A percentile compares a stretch with the other conserved stretches of the same genome.
These are phyloP conservation scores for Phialophora tarda DNA, from an alignment of 2,329 filamentous ascomycete species.

Conservation along the genomic window DNA sequence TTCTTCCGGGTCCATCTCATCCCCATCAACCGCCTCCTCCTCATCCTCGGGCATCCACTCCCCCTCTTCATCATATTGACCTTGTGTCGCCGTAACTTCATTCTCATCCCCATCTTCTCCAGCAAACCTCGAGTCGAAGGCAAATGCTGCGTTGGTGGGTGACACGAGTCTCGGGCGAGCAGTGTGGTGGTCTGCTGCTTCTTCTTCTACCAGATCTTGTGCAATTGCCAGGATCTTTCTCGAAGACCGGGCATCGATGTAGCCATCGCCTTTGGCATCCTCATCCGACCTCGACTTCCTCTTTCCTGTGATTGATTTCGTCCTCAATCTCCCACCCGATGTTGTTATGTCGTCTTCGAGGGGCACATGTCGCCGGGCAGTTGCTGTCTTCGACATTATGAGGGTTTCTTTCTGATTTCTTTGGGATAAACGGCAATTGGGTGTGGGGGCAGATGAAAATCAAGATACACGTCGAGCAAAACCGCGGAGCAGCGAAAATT, in stretches of 20 bases:
- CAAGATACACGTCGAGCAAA: neutral
- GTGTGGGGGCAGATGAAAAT: too few species aligned
- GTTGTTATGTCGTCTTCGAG: slow-evolving; percentile 85
- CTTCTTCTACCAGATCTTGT: slow-evolving; percentile 85
- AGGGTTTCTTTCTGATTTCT: neutral
- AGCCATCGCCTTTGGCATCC: slow-evolving; percentile 66
- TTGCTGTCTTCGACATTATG: slow-evolving; percentile 35
- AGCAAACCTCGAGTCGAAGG: slow-evolving; percentile 77
- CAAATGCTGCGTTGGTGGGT: slow-evolving; percentile 69
- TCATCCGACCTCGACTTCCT: slow-evolving; percentile 64
- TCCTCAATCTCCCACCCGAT: slow-evolving; percentile 68
- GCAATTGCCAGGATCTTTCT: slow-evolving; percentile 88
- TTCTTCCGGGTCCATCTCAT: slow-evolving; percentile 87
- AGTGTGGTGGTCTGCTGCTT: slow-evolving; percentile 59
- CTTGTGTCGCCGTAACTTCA: slow-evolving; percentile 47
- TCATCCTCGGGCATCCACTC: slow-evolving; percentile 64
- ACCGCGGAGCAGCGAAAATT: slow-evolving; percentile 1
- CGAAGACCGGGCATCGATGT: slow-evolving; percentile 86
- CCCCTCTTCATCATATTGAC: slow-evolving; percentile 75
- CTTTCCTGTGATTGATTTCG: slow-evolving; percentile 74
- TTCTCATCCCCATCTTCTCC: slow-evolving; percentile 55
- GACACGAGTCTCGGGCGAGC: slow-evolving; percentile 43
- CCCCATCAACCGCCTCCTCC: slow-evolving; percentile 62
- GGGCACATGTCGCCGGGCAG: slow-evolving; percentile 76
- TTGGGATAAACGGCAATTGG: neutral